phyloP scores from a whole-genome alignment of 2,329 filamentous ascomycete genomes.

The Aschersonia sp. region DNA sequence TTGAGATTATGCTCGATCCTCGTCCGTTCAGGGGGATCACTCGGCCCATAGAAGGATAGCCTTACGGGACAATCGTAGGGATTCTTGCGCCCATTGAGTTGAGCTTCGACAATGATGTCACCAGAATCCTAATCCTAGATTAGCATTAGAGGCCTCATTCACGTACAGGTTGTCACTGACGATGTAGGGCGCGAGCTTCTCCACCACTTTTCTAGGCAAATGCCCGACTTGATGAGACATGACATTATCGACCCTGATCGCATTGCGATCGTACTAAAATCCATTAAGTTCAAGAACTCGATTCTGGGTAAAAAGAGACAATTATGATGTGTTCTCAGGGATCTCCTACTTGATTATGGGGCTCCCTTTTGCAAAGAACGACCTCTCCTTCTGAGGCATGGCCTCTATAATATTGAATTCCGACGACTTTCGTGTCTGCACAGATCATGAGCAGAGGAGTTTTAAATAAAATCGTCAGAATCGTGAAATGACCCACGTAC shows the following conservation, averaged over 20 bases:
- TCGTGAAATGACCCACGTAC: constrained; percentile 12
- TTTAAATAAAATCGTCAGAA: not conserved
- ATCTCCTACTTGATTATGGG: constrained; percentile 36
- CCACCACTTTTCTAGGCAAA: constrained; percentile 49
- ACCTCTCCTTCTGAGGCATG: constrained; percentile 47
- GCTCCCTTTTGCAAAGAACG: constrained; percentile 49
- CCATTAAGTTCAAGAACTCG: not conserved
- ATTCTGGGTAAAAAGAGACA: no score
- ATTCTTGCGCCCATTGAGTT: constrained; percentile 51
- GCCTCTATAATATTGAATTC: constrained; percentile 46
- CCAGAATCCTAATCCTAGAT: constrained; percentile 30
- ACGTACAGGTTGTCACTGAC: constrained; percentile 21
- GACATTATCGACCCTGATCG: constrained; percentile 67
- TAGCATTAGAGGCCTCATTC: not conserved
- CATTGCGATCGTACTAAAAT: constrained; percentile 52
- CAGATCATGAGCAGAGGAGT: not conserved
- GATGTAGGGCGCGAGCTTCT: constrained; percentile 61
- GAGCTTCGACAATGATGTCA: constrained; percentile 51
- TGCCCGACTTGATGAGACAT: constrained; percentile 65
- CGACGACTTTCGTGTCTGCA: constrained; percentile 33
- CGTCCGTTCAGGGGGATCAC: constrained; percentile 33
- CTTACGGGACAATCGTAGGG: constrained; percentile 58
- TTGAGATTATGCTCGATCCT: constrained; percentile 48
- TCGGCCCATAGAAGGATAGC: constrained; percentile 55
- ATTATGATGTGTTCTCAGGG: no score